Evolutionary conservation across 139 green algal species (phyloP).

Genomic region (Haematococcus lacustris): DNA sequence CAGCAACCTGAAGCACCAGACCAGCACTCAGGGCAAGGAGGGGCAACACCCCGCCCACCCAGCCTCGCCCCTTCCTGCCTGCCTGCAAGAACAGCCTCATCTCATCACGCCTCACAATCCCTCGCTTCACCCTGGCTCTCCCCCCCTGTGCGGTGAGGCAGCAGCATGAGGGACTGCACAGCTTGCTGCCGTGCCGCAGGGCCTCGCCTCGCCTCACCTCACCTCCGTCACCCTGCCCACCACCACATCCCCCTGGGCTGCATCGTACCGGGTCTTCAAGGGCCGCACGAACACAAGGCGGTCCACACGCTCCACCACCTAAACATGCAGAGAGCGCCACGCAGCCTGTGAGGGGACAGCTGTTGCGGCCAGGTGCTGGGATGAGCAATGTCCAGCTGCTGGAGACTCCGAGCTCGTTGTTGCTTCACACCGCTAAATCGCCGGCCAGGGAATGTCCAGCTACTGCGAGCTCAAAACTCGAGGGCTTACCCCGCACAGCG

Average conservation of each 20-base stretch:
- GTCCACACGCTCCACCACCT: slow-evolving; percentile 67
- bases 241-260: slow-evolving; percentile 77
- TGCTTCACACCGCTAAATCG: background rate
- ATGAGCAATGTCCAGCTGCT: background rate
- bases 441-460: background rate
- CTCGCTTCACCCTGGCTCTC: too few species aligned
- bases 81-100: too few species aligned
- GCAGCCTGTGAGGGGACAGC: background rate
- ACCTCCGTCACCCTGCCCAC: slow-evolving; percentile 72
- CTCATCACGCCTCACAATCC: too few species aligned
- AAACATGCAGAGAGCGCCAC: background rate
- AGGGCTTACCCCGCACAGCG: slow-evolving; percentile 47
- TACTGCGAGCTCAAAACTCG: background rate
- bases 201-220: too few species aligned
- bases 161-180: too few species aligned
- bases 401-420: background rate
- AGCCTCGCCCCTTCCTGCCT: too few species aligned
- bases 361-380: background rate
- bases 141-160: too few species aligned
- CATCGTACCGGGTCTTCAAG: slow-evolving; percentile 62
- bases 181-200: too few species aligned
- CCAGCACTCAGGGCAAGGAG: too few species aligned
- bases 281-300: slow-evolving; percentile 74
- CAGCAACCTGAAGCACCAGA: slow-evolving; percentile 38
- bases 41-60: too few species aligned